These are phyloP conservation scores for Aspergillus wentii DNA, from an alignment of 495 filamentous ascomycete species.

Conservation along the genomic window DNA sequence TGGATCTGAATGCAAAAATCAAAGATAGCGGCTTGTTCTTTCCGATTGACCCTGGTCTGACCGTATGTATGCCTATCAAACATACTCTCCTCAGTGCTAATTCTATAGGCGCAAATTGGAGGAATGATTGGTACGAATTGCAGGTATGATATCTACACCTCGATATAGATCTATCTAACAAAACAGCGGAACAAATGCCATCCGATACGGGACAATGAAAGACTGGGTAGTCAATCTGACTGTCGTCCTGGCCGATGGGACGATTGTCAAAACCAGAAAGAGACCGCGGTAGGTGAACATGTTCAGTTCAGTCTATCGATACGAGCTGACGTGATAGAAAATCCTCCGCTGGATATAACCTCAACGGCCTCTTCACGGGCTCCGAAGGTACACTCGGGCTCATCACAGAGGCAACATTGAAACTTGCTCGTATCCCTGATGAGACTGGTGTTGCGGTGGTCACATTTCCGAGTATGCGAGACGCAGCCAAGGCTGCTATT, in stretches of 20 bases:
- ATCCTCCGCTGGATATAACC: constrained; percentile 70
- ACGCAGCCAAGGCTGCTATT: constrained; percentile 70
- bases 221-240: constrained; percentile 82
- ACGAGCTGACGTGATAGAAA: no score
- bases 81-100: not conserved
- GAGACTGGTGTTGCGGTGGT: constrained; percentile 68
- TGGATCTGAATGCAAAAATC: constrained; percentile 68
- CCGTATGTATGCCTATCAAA: constrained; percentile 3
- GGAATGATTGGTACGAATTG: constrained; percentile 92
- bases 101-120: constrained; percentile 56
- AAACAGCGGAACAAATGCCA: constrained; percentile 67
- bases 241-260: constrained; percentile 80
- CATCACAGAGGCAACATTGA: constrained; percentile 72
- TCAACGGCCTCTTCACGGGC: constrained; percentile 71
- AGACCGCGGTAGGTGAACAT: no score
- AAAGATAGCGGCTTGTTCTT: constrained; percentile 71
- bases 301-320: no score
- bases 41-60: constrained; percentile 63
- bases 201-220: constrained; percentile 82
- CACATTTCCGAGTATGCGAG: constrained; percentile 62
- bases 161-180: no score
- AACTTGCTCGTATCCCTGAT: constrained; percentile 67
- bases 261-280: constrained; percentile 65
- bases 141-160: no score
- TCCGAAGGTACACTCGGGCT: constrained; percentile 79